Evolutionary conservation across 371 early-diverging fungal species (phyloP).

Genomic region (Zancudomyces culisetae): DNA sequence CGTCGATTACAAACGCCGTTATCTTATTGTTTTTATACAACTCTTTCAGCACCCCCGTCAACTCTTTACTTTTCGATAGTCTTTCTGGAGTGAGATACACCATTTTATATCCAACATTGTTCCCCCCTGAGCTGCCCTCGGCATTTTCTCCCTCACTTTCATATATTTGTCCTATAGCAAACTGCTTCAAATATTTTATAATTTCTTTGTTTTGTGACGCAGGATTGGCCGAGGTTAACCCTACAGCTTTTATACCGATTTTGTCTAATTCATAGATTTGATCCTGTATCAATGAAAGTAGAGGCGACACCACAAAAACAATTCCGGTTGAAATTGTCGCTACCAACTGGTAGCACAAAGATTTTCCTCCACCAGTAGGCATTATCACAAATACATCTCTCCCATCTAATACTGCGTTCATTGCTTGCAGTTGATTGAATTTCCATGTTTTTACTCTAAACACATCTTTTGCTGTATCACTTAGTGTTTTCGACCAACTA

Average conservation of each 20-base stretch:
- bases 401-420: slow-evolving; percentile 50
- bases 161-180: not conserved
- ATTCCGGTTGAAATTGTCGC: slow-evolving; percentile 52
- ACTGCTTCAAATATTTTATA: slow-evolving; percentile 24
- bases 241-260: slow-evolving; percentile 43
- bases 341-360: slow-evolving; percentile 75
- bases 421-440: slow-evolving; percentile 42
- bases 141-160: not conserved
- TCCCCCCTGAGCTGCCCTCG: not conserved
- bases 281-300: slow-evolving; percentile 68
- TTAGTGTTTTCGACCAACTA: not conserved
- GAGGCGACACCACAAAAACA: slow-evolving; percentile 66
- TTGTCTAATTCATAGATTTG: slow-evolving; percentile 57
- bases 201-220: slow-evolving; percentile 32
- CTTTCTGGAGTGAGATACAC: slow-evolving; percentile 87
- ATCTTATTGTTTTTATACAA: slow-evolving; percentile 35
- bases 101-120: slow-evolving; percentile 10
- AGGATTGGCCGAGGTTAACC: slow-evolving; percentile 35
- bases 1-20: slow-evolving; percentile 67
- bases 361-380: slow-evolving; percentile 75
- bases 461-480: not conserved
- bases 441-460: slow-evolving; percentile 3
- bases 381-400: slow-evolving; percentile 66
- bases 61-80: slow-evolving; percentile 47
- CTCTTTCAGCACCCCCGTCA: slow-evolving; percentile 42